These are phyloP conservation scores for Haematococcus lacustris DNA, from an alignment of 139 green algal species.

Conservation along the genomic window DNA sequence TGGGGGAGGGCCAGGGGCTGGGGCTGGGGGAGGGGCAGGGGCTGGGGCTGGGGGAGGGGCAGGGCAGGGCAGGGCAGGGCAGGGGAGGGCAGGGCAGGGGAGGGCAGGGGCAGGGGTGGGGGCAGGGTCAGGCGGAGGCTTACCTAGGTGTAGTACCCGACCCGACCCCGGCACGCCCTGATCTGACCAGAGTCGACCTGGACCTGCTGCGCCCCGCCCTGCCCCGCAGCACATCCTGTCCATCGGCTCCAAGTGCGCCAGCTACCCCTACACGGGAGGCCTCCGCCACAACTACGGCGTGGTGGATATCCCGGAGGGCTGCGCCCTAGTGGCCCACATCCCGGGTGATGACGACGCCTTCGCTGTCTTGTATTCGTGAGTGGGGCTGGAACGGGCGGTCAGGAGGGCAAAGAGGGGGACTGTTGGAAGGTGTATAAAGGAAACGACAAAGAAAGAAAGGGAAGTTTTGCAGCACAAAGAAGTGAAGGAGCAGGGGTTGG, in stretches of 20 bases:
- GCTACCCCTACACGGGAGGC: constrained; percentile 10
- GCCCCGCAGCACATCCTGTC: neutral
- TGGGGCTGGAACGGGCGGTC: no score
- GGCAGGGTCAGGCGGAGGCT: neutral
- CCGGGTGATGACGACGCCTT: constrained; percentile 10
- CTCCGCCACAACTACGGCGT: constrained; percentile 7
- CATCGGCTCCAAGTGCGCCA: neutral
- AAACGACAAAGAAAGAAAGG: neutral
- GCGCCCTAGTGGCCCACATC: constrained; percentile 8
- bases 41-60: neutral
- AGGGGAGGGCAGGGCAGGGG: neutral
- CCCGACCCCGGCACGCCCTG: neutral
- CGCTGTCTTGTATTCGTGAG: constrained; percentile 9
- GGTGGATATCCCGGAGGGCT: constrained; percentile 11
- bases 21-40: neutral
- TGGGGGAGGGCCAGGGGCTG: no score
- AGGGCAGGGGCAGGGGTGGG: neutral
- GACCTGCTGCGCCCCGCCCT: neutral
- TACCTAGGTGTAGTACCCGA: neutral
- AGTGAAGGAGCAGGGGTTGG: neutral
- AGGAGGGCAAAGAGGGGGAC: neutral
- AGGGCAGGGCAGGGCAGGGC: neutral
- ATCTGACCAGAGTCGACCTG: neutral
- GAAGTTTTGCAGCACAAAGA: neutral
- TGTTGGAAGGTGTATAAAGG: neutral